Base-by-base conservation (phyloP, 2,329 filamentous ascomycete genomes). In the Aspergillus glaucus region DNA sequence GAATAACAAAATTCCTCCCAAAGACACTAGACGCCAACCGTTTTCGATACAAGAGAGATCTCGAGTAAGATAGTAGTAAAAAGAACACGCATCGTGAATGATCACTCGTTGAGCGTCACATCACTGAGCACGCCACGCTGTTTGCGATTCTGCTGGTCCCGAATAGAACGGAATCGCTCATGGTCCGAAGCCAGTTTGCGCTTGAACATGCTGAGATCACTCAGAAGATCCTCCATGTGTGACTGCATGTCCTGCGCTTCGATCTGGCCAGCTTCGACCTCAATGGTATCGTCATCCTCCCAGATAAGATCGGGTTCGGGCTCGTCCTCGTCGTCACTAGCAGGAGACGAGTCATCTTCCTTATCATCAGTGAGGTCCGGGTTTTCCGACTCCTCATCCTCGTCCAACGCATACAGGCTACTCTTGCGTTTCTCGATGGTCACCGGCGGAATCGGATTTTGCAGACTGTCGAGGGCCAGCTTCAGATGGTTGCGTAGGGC, bases 401-500 rank as follows among this genome's bases (percentile, higher is more conserved):
- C 84, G 22, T 80, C 79, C 53, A 58, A 66, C 62, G 57, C 73
- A 52, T 49, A 68, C 59, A 57, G 62, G 58, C 60, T 72, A 51
- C 57, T 69, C 26, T 52, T 59, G 30, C 64, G 63, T 44, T 60
- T 55, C 26, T 68, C 67, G 3, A 68, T 50, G 0, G 57, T 62
- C 32, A 70, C 71, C 14, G 60, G 52, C 1, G 89, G 85, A 55
- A 98, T 96, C 0, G 93, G 93, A 63, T 97, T 96, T 75, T 88
- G 92, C 58, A 96, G 71, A 63, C 88, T 91, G 46, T 84, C 81
- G 19, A 97, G 77, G 1, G 90, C 92, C 45, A 98, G 80, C 60
- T 88, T 89, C 45, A 98, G 75, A 69, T 98, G 93, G 51, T 93
- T 77, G 53, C 90, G 80, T 60, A 97, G 72, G 0, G 91, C 87